These are phyloP conservation scores for Suhomyces pyralidae DNA, from an alignment of 805 yeast species.

Conservation along the genomic window DNA sequence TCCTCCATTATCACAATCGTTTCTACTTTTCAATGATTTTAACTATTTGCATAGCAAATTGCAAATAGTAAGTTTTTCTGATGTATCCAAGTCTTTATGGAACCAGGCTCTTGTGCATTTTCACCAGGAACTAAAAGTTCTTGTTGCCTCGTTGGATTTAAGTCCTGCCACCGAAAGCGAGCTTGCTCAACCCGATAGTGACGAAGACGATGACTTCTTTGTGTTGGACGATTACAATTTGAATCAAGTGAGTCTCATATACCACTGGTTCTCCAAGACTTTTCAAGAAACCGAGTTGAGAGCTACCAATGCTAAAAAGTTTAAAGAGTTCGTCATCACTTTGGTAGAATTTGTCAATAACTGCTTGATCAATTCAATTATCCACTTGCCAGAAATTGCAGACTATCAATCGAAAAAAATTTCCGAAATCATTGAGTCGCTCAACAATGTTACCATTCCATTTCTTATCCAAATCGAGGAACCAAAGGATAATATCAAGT, in stretches of 20 bases:
- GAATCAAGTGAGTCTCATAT: conserved; percentile 17
- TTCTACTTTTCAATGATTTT: conserved; percentile 36
- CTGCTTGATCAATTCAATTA: conserved; percentile 25
- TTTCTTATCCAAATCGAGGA: conserved; percentile 14
- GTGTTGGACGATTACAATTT: conserved; percentile 19
- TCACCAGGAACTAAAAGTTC: conserved; percentile 16
- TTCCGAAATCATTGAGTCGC: conserved; percentile 21
- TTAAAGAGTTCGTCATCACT: conserved; percentile 23
- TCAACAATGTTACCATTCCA: conserved; percentile 21
- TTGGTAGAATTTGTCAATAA: conserved; percentile 28
- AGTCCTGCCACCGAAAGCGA: neutral
- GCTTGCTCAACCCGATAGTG: neutral
- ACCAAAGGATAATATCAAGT: conserved; percentile 17
- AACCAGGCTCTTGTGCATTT: conserved; percentile 16
- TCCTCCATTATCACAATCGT: conserved; percentile 31
- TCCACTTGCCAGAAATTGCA: conserved; percentile 29
- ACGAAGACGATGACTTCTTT: conserved; percentile 8
- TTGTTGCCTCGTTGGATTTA: conserved; percentile 15
- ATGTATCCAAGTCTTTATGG: conserved; percentile 19
- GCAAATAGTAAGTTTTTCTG: conserved; percentile 10
- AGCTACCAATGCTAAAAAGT: conserved; percentile 25
- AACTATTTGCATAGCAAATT: conserved; percentile 18
- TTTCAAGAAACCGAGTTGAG: conserved; percentile 19
- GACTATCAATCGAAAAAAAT: conserved; percentile 34
- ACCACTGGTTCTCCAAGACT: conserved; percentile 21